These are phyloP conservation scores for Phaseolus coccineus DNA, from an alignment of 331 rosid species.

Conservation along the genomic window DNA sequence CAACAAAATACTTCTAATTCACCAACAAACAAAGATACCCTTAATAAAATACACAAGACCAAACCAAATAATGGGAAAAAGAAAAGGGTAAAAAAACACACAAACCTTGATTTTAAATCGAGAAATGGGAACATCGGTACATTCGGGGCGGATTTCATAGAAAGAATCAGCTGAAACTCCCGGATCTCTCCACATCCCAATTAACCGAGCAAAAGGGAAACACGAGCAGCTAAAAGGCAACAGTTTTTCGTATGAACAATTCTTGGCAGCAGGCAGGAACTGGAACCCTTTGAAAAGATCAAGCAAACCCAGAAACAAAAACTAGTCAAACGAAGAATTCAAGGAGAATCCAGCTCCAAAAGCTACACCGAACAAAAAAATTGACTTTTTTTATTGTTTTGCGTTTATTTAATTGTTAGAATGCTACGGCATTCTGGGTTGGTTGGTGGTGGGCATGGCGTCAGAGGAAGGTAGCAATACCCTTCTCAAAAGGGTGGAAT, in stretches of 20 bases:
- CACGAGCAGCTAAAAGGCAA: slow-evolving; percentile 19
- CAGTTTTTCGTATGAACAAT: slow-evolving; percentile 8
- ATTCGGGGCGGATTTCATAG: slow-evolving; percentile 89
- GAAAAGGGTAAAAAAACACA: not conserved
- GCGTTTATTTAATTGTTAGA: not conserved
- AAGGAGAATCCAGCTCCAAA: slow-evolving; percentile 57
- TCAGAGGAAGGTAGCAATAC: slow-evolving; percentile 37
- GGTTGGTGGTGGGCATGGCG: slow-evolving; percentile 39
- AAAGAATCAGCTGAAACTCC: slow-evolving; percentile 96
- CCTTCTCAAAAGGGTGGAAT: slow-evolving; percentile 47
- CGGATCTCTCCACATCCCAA: slow-evolving; percentile 87
- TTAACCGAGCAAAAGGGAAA: slow-evolving; percentile 37
- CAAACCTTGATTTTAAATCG: slow-evolving; percentile 92
- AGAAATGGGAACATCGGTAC: slow-evolving; percentile 82
- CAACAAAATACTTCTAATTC: slow-evolving; percentile 18
- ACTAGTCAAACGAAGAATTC: slow-evolving; percentile 40
- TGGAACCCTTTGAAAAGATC: slow-evolving; percentile 52
- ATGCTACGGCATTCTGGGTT: not conserved
- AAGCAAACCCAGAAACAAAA: slow-evolving; percentile 54
- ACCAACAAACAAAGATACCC: slow-evolving; percentile 6
- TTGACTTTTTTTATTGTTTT: not conserved
- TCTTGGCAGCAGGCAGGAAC: slow-evolving; percentile 38
- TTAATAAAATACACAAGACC: slow-evolving; percentile 36
- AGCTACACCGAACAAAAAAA: slow-evolving; percentile 25
- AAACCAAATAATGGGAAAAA: not conserved